Evolutionary conservation across 2,329 filamentous ascomycete species (phyloP).

Genomic region (Alternaria ethzedia): DNA sequence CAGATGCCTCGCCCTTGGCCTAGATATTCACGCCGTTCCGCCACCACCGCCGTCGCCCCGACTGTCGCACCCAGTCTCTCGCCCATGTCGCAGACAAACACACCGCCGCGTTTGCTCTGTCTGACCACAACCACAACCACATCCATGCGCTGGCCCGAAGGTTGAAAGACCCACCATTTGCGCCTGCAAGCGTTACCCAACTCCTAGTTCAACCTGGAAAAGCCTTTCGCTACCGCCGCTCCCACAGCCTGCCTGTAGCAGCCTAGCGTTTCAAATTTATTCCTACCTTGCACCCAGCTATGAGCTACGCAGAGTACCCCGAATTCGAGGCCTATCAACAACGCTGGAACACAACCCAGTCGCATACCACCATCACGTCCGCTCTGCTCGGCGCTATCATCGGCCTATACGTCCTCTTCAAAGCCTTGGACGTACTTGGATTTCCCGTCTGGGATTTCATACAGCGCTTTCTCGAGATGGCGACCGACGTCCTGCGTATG

Average conservation of each 20-base stretch:
- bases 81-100: constrained; percentile 45
- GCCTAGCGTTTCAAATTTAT: constrained; percentile 9
- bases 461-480: constrained; percentile 55
- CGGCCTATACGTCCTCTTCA: constrained; percentile 38
- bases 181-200: constrained; percentile 6
- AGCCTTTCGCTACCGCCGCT: constrained; percentile 13
- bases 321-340: constrained; percentile 26
- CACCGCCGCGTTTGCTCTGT: constrained; percentile 37
- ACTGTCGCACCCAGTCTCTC: constrained; percentile 18
- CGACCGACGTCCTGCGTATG: constrained; percentile 9
- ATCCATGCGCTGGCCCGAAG: constrained; percentile 43
- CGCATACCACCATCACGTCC: constrained; percentile 18
- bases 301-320: constrained; percentile 28
- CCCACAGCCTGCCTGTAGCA: not conserved
- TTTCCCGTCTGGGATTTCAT: constrained; percentile 55
- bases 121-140: constrained; percentile 21
- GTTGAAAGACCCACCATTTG: constrained; percentile 29
- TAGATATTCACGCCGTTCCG: constrained; percentile 18
- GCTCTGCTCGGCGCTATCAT: constrained; percentile 27
- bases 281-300: constrained; percentile 20
- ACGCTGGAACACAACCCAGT: constrained; percentile 20
- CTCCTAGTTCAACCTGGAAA: constrained; percentile 10
- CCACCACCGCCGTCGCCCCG: constrained; percentile 17
- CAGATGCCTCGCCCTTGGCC: constrained; percentile 15
- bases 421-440: constrained; percentile 35